A percentile compares a stretch with the other conserved stretches of the same genome.
phyloP scores from a whole-genome alignment of 2,329 filamentous ascomycete species.

The Macrophomina tecta region DNA sequence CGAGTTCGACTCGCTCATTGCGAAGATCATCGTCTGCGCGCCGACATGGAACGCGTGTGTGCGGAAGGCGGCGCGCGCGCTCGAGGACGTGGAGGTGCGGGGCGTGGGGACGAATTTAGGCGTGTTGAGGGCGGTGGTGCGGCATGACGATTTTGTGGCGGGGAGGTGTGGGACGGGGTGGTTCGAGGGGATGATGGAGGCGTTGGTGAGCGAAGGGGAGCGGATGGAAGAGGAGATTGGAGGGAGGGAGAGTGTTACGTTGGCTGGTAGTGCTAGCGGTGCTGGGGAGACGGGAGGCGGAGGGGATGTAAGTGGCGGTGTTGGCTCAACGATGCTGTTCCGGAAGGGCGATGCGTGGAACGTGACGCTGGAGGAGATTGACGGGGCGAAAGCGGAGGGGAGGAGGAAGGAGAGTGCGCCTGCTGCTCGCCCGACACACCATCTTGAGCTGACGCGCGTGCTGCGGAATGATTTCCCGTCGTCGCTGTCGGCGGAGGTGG shows the following conservation, averaged over 20 bases:
- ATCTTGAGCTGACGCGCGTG: conserved; percentile 61
- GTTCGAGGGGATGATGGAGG: conserved; percentile 58
- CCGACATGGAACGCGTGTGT: conserved; percentile 59
- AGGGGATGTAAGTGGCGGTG: conserved; percentile 27
- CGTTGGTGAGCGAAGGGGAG: conserved; percentile 46
- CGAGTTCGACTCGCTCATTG: conserved; percentile 65
- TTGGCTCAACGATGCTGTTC: conserved; percentile 53
- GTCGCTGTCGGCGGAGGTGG: conserved; percentile 59
- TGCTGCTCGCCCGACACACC: conserved; percentile 46
- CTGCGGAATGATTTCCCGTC: conserved; percentile 66
- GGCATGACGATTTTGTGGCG: conserved; percentile 55
- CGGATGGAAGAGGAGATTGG: conserved; percentile 29
- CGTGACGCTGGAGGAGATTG: conserved; percentile 48
- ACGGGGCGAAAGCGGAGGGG: conserved; percentile 32
- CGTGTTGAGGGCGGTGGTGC: conserved; percentile 61
- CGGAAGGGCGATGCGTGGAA: conserved; percentile 66
- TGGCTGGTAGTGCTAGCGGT: neutral
- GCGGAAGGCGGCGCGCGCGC: conserved; percentile 60
- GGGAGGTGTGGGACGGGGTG: conserved; percentile 62
- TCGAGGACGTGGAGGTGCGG: conserved; percentile 61
- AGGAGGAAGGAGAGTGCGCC: neutral
- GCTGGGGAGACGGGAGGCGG: neutral
- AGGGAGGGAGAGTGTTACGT: conserved; percentile 17
- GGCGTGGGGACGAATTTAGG: conserved; percentile 66
- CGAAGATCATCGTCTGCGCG: conserved; percentile 65